Evolutionary conservation across 2,329 filamentous ascomycete genomes (phyloP).

Genomic region (Exophiala phaeomuriformis): DNA sequence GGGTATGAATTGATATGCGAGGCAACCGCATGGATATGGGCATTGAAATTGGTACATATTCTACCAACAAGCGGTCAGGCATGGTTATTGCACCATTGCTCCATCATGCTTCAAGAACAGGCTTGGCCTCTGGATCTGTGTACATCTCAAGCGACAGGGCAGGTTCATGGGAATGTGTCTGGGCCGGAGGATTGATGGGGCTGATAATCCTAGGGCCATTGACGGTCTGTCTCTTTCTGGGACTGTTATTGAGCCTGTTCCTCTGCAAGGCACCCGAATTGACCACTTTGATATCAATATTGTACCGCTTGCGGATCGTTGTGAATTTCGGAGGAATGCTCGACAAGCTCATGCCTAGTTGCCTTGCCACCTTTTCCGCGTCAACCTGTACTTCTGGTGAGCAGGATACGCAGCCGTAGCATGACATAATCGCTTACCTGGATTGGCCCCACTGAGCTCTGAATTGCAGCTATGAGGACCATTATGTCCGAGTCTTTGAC

Average conservation of each 20-base stretch:
- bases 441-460: conserved; percentile 19
- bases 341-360: conserved; percentile 19
- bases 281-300: conserved; percentile 23
- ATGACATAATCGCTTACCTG: conserved; percentile 5
- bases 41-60: too few species aligned
- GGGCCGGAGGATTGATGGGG: background rate
- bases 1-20: too few species aligned
- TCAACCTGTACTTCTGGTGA: conserved; percentile 9
- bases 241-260: conserved; percentile 16
- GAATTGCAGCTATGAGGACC: conserved; percentile 19
- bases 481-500: conserved; percentile 20
- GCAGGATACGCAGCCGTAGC: background rate
- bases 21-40: too few species aligned
- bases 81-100: too few species aligned
- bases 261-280: conserved; percentile 21
- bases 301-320: conserved; percentile 16
- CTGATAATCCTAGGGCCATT: background rate
- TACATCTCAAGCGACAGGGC: background rate
- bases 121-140: background rate
- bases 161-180: background rate
- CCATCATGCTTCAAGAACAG: background rate
- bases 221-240: conserved; percentile 15
- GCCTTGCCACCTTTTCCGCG: conserved; percentile 17
- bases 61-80: too few species aligned
- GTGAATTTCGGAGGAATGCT: conserved; percentile 22